Base-by-base conservation (phyloP, 2,329 filamentous ascomycete genomes). In the Talaromyces funiculosus region DNA sequence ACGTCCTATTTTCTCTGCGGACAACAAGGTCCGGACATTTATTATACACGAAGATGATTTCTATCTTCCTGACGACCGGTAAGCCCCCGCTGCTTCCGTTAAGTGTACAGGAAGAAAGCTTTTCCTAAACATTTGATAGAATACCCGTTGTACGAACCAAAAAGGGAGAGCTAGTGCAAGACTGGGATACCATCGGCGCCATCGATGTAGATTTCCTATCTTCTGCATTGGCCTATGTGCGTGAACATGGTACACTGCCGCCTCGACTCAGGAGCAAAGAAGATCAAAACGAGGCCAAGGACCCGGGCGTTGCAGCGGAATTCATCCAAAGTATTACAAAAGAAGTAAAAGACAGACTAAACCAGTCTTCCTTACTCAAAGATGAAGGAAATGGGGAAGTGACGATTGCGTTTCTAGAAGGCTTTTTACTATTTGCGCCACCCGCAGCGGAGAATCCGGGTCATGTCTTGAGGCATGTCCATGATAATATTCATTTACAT, bases 31-130 rank as follows among this genome's bases (percentile, higher is more conserved):
- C 8, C 68, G 66, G 4, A 70, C 75, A 0, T 93, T 92, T 70
- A 90, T 97, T 69, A 82, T 99, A 22, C 94, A 99, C 73, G 86
- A 96, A 73, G 94, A 99, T 78, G 94, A 99, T 75, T 99, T 97
- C 73, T 99, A 96, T 78, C 86, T 86, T 65, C 81, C 89, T 0
- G 93, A 97, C 71, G 77, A 82, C 31, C 82, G 91, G 83, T 90
- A 69, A 70, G 82, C 5, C 16, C 29, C n/a, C 29, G 8, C 9
- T 9, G 6, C 24, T 31, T 31, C 6, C 22, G 24, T 10, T 4
- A n/a, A n/a, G n/a, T n/a, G n/a, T n/a, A n/a, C n/a, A n/a, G n/a
- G n/a, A n/a, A n/a, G n/a, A n/a, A n/a, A n/a, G n/a, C n/a, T n/a
- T n/a, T n/a, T n/a, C n/a, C n/a, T n/a, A n/a, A 40, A 54, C 18